Evolutionary conservation across 2,329 filamentous ascomycete genomes (phyloP).

Genomic region (Xylariaceae sp.): DNA sequence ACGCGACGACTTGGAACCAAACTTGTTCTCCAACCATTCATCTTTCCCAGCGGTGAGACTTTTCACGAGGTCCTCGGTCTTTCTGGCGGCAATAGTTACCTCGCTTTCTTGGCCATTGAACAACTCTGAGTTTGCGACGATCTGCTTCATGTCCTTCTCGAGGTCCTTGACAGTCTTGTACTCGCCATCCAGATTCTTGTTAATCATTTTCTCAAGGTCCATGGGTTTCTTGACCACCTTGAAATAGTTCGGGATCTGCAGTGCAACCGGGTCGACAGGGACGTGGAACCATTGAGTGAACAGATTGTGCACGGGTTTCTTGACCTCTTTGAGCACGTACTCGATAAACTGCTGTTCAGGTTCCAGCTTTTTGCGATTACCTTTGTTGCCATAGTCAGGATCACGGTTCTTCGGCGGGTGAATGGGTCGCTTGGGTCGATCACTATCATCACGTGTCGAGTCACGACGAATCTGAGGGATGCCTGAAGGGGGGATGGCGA

Average conservation of each 20-base stretch:
- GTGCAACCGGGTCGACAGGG: constrained; percentile 88
- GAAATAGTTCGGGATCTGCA: constrained; percentile 92
- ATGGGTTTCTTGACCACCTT: constrained; percentile 95
- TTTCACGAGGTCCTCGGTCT: constrained; percentile 74
- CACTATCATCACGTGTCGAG: constrained; percentile 71
- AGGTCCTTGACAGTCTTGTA: constrained; percentile 85
- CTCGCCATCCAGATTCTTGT: constrained; percentile 73
- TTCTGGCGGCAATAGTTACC: constrained; percentile 69
- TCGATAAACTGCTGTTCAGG: constrained; percentile 90
- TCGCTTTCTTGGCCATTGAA: constrained; percentile 79
- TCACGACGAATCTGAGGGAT: constrained; percentile 82
- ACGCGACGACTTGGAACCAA: constrained; percentile 51
- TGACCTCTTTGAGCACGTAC: constrained; percentile 73
- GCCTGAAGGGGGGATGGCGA: constrained; percentile 74
- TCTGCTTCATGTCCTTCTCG: constrained; percentile 75
- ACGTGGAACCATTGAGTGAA: constrained; percentile 73
- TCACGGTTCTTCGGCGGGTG: constrained; percentile 89
- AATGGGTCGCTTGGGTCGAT: constrained; percentile 87
- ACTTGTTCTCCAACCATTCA: constrained; percentile 75
- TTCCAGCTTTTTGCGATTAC: constrained; percentile 81
- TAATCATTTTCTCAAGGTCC: constrained; percentile 81
- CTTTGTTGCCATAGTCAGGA: constrained; percentile 75
- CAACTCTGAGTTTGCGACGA: constrained; percentile 85
- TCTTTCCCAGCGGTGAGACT: constrained; percentile 74
- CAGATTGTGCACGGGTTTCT: constrained; percentile 66